Percentiles rank a stretch among this genome's conserved stretches.
Evolutionary conservation across 495 filamentous ascomycete genomes (phyloP).

Genomic region (Penicillium simplicissimum): DNA sequence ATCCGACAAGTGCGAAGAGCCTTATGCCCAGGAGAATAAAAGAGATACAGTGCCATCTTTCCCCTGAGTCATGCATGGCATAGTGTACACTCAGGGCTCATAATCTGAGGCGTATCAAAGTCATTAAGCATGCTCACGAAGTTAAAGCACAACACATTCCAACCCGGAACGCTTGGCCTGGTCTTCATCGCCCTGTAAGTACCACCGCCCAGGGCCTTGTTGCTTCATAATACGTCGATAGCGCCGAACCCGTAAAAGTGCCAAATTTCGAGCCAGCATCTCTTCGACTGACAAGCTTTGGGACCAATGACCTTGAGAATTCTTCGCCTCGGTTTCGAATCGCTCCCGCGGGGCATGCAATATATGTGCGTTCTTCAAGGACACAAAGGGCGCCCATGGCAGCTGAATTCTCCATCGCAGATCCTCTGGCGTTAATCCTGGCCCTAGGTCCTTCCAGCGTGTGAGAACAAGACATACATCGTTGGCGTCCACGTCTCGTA

Average conservation of each 20-base stretch:
- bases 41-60: too few relatives aligned
- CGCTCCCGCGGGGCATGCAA: neutral
- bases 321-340: neutral
- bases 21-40: too few relatives aligned
- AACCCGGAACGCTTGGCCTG: neutral
- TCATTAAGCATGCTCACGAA: neutral
- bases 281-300: neutral
- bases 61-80: too few relatives aligned
- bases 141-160: constrained; percentile 2
- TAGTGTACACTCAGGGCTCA: too few relatives aligned
- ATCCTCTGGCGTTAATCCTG: neutral
- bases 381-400: neutral
- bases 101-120: too few relatives aligned
- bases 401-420: constrained; percentile 1
- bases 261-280: neutral
- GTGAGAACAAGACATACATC: too few relatives aligned
- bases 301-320: neutral
- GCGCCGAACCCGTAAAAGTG: neutral
- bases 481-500: too few relatives aligned
- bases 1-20: too few relatives aligned
- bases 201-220: neutral
- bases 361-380: neutral
- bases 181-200: neutral
- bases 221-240: constrained; percentile 4
- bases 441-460: too few relatives aligned